Evolutionary conservation across 352 stramenopile species (phyloP).

Genomic region (Halophytophthora batemanensis): DNA sequence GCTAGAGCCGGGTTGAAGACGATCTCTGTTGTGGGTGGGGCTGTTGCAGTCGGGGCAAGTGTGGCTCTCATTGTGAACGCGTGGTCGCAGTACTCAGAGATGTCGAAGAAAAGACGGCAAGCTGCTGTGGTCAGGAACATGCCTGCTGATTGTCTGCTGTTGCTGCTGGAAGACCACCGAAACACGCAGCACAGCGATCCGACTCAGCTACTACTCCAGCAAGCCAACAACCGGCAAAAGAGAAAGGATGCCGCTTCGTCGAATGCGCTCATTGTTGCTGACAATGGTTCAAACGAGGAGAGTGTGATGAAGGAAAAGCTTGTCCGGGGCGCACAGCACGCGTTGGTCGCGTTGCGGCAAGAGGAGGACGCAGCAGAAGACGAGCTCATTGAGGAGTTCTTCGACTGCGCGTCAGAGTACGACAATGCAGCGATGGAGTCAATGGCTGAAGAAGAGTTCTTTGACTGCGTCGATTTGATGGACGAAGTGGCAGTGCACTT

Average conservation of each 20-base stretch:
- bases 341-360: constrained; percentile 30
- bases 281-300: constrained; percentile 1
- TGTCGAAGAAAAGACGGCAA: constrained; percentile 55
- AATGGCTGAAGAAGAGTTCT: constrained; percentile 83
- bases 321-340: constrained; percentile 21
- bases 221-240: constrained; percentile 27
- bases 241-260: constrained; percentile 18
- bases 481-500: constrained; percentile 55
- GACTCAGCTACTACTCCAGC: constrained; percentile 28
- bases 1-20: constrained; percentile 38
- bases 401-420: constrained; percentile 64
- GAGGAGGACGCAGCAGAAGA: constrained; percentile 41
- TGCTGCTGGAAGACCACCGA: constrained; percentile 68
- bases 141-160: constrained; percentile 62
- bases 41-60: constrained; percentile 72
- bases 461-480: constrained; percentile 73
- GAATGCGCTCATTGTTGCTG: constrained; percentile 8
- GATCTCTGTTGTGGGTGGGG: constrained; percentile 67
- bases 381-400: constrained; percentile 80
- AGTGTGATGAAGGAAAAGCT: constrained; percentile 11
- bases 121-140: constrained; percentile 71
- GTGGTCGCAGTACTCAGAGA: constrained; percentile 82
- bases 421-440: constrained; percentile 54
- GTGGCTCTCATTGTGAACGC: constrained; percentile 75
- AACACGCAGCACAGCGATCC: constrained; percentile 24